phyloP scores from a whole-genome alignment of 2,329 filamentous ascomycete species.

The Samsoniella hepiali region DNA sequence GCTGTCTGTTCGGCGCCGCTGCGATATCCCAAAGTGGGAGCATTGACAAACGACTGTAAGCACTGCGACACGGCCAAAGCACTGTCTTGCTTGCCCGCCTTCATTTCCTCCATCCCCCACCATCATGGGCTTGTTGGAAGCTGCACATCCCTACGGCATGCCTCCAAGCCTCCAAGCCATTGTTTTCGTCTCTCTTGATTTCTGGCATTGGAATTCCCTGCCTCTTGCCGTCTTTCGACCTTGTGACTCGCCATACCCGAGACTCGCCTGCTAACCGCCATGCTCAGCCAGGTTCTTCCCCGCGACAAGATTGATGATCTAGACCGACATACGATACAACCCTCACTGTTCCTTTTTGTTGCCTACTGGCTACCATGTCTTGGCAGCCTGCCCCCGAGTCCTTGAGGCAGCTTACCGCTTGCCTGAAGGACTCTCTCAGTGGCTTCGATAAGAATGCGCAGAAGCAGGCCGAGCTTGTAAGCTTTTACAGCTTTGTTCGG shows the following conservation, averaged over 20 bases:
- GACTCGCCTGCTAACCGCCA: constrained; percentile 1
- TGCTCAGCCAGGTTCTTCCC: constrained; percentile 16
- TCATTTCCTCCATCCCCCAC: constrained; percentile 6
- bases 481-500: constrained; percentile 28
- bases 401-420: constrained; percentile 83
- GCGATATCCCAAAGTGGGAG: neutral
- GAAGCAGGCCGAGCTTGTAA: constrained; percentile 84
- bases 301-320: constrained; percentile 17
- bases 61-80: constrained; percentile 1
- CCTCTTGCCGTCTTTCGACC: neutral
- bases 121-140: neutral
- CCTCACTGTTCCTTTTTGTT: neutral
- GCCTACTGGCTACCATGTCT: constrained; percentile 59
- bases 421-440: constrained; percentile 87
- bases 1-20: neutral
- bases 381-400: constrained; percentile 91
- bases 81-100: constrained; percentile 6
- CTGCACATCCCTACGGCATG: neutral
- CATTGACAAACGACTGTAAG: constrained; percentile 11
- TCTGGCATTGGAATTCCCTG: neutral
- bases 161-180: neutral
- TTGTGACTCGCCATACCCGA: neutral
- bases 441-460: constrained; percentile 74
- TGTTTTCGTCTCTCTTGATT: neutral
- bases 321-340: neutral